Conservation (phyloP, 140 eudicot species). For the Anethum foeniculum region DNA sequence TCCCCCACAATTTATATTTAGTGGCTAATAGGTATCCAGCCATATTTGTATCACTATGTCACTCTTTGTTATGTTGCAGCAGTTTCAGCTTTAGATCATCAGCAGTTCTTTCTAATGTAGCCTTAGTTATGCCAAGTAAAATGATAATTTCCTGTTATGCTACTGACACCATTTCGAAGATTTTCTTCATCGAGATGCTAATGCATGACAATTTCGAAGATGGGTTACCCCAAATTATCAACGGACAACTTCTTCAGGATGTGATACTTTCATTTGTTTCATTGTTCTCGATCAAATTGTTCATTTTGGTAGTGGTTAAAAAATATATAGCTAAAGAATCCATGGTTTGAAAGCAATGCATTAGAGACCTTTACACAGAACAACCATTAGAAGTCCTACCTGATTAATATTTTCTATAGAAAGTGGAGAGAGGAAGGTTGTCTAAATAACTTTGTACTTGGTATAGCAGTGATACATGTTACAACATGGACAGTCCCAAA, state of each 20-base stretch:
- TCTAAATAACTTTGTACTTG: background rate
- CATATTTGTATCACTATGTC: background rate
- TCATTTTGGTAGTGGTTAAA: background rate
- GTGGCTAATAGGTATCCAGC: background rate
- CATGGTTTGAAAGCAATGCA: background rate
- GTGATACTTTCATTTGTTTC: background rate
- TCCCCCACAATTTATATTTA: background rate
- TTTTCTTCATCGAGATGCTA: background rate
- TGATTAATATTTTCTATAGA: background rate
- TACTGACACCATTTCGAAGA: background rate
- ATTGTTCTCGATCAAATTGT: background rate
- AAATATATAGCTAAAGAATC: background rate
- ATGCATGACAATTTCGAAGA: background rate
- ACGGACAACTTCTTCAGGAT: background rate
- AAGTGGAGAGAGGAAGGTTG: background rate
- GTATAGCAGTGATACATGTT: constrained; percentile 1
- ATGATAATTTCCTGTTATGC: background rate
- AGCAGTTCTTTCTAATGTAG: no score
- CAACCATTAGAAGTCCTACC: background rate
- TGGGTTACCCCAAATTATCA: background rate
- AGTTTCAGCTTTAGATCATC: no score
- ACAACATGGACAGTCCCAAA: background rate
- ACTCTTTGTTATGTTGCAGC: no score
- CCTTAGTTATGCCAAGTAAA: background rate
- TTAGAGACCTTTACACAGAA: background rate